Evolutionary conservation across 2,329 filamentous ascomycete genomes (phyloP), one percentile per base, ranked within the genome.

Genomic region (Colletotrichum incanum): DNA sequence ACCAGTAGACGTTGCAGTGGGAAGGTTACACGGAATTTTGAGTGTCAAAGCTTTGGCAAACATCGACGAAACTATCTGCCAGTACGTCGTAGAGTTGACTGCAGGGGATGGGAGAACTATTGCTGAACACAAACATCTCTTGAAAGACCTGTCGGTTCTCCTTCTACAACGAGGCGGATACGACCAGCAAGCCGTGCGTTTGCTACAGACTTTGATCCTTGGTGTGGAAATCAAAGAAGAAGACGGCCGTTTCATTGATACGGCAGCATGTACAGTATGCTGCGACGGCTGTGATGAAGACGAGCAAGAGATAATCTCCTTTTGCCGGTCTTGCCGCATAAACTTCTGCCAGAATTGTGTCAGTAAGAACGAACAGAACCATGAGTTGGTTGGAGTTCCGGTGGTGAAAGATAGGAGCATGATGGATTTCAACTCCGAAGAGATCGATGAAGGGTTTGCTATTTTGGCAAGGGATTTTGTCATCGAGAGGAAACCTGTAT

Each of bases 1-100:
- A 9, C 68, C 72, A 1, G 6, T 75, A 14, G 76, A 78, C 23
- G 56, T 50, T 9, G 72, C 72, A 5, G 26, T 69, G 1, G 12
- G 20, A 47, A 20, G 63, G 23, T 4, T 11, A 6, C 58, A 68
- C 50, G 34, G 64, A 34, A n/a, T 59, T 2, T 47, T 75, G 34
- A 31, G 45, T 14, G n/a, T 67, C 66, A 62, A 60, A 9, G 61
- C 41, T 5, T 7, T 50, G 20, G 49, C 31, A 12, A 23, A 50
- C 5, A 28, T 63, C 7, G 56, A 68, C 45, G 23, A 9, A 14
- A 56, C 23, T 1, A 66, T 73, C 5, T 9, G 43, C 9, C 45
- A 34, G n/a, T 62, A 58, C 45, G 11, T 73, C 2, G 20, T 39
- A 14, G 43, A 56, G 12, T n/a, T 74, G 20, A 45, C 23, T 5